Evolutionary conservation across 257 asterid species (phyloP), one percentile per base, ranked within the genome.

Genomic region (Plantago major): DNA sequence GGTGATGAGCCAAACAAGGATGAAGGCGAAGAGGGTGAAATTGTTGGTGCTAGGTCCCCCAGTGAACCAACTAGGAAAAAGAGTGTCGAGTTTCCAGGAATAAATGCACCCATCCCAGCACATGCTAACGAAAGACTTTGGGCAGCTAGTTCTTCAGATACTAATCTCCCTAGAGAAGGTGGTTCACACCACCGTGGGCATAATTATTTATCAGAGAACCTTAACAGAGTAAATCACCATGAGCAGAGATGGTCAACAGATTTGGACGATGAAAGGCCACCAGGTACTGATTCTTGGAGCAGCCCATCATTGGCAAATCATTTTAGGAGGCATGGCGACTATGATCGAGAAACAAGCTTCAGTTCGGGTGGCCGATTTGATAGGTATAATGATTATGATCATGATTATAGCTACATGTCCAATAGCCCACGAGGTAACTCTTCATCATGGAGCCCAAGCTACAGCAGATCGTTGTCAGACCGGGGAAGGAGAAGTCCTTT

Each of bases 51-150:
- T 33, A 63, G 72, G 66, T 30, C n/a, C 43, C 18, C 50, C 3
- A 81, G 73, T 45, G 77, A 77, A 91, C 82, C 83, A 42, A 65
- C 82, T 22, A 73, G 51, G 71, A 85, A 73, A 65, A 87, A 43
- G 97, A 83, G 82, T 22, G 87, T 89, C 40, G 71, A 89, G 69
- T 93, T 80, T 69, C 97, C 97, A 2, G 99, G 99, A 57, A 69
- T 93, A 77, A 93, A 93, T 70, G 95, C 96, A 22, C 99, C 97
- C 1, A 81, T 93, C 48, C 99, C 99, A 10, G 87, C 82, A 61
- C 76, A 81, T 50, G 96, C 94, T 10, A 86, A 89, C 52, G 81
- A 76, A 73, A 74, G 80, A 63, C 85, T 81, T 46, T 93, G 99
- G 99, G 79, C 81, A 28, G 66, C 82, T 49, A 64, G 37, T 42